Evolutionary conservation across 495 filamentous ascomycete genomes (phyloP), one percentile per base, ranked within the genome.

Genomic region (Hypoxylon perforatum): DNA sequence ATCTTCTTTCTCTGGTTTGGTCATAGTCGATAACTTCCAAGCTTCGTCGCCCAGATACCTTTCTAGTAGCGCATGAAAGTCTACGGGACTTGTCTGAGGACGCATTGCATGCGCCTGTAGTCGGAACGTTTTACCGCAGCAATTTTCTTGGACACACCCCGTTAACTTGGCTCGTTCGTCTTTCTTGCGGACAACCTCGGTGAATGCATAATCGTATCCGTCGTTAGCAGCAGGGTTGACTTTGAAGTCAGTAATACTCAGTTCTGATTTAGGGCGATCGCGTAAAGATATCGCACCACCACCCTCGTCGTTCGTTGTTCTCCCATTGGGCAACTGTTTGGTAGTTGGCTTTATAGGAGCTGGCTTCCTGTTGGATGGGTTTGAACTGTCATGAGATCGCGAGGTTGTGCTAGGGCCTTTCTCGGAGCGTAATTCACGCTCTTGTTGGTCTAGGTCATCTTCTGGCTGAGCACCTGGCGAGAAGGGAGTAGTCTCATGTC

Each of bases 41-140:
- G 75, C 71, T 23, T 88, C 83, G 25, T 86, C 82, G 3, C 92
- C 93, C 12, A 96, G 67, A 65, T 88, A 91, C 3, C 87, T 84
- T 62, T 89, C 82, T 9, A 96, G 78, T 2, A 93, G 76, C 17
- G 70, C 63, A 11, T 83, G 76, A 42, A 91, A 86, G 45, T 83
- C 80, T 0, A 50, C 58, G 12, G 73, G 42, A 28, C 74, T 75
- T 19, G 64, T 73, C 12, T 69, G 64, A 47, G 63, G 60, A 17
- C 81, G 78, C 30, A 76, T 73, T 45, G 78, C 82, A 57, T 80
- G 82, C 62, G 81, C 90, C 72, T 93, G 82, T 12, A 81, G 81
- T n/a, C 85, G 82, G 69, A 94, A 93, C 15, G 83, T 80, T 33
- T 81, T 83, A 42, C 93, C 93, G 71, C 93, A 96, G 77, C 93